Percentiles rank a stretch among this genome's conserved stretches.
Evolutionary conservation across 148 eudicot species (phyloP).

Genomic region (Persicaria tinctoria): DNA sequence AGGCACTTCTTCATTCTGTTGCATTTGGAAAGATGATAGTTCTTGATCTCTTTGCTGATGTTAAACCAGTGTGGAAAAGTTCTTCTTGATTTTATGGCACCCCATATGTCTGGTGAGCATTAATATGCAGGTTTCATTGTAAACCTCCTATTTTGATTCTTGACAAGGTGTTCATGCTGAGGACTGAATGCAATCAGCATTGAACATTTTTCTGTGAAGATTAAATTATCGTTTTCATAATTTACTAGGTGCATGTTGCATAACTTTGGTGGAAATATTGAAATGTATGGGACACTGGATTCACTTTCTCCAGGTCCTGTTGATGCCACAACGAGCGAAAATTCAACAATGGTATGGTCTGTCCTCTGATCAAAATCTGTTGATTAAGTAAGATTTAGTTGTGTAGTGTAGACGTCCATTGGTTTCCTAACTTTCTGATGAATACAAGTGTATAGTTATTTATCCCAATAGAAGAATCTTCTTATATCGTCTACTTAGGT

Average conservation of each 20-base stretch:
- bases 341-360: conserved; percentile 82
- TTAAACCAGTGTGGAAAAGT: conserved; percentile 77
- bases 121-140: conserved; percentile 8
- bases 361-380: neutral
- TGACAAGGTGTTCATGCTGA: neutral
- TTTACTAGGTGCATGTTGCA: conserved; percentile 93
- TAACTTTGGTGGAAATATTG: conserved; percentile 97
- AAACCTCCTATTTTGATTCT: neutral
- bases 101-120: conserved; percentile 79
- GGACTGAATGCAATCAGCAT: conserved; percentile 2
- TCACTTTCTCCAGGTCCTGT: conserved; percentile 85
- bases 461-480: neutral
- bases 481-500: conserved; percentile 37
- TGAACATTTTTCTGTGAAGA: neutral
- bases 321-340: conserved; percentile 69
- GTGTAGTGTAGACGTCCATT: neutral
- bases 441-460: neutral
- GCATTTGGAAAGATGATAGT: conserved; percentile 99
- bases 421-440: neutral
- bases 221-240: neutral
- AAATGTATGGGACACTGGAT: conserved; percentile 93
- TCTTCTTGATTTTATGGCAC: conserved; percentile 89
- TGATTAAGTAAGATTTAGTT: too few relatives aligned
- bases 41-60: conserved; percentile 99
- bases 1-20: conserved; percentile 97